phyloP scores from a whole-genome alignment of 345 rosid species.

The Citrus australasica region DNA sequence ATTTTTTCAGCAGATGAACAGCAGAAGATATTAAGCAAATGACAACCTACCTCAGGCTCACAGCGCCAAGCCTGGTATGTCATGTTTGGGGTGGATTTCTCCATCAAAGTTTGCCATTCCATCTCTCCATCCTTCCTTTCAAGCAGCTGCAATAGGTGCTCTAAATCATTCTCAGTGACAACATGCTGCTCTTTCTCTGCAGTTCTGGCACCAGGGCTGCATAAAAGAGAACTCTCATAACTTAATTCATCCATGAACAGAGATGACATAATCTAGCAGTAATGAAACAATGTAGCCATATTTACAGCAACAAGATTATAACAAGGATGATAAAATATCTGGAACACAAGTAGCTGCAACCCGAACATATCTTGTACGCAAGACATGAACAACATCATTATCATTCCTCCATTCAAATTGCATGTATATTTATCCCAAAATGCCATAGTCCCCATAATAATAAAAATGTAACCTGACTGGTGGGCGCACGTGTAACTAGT shows the following conservation, averaged over 20 bases:
- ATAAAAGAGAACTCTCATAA: conserved; percentile 1
- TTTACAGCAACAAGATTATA: neutral
- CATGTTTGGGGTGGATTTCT: conserved; percentile 71
- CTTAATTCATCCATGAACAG: neutral
- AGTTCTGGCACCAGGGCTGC: conserved; percentile 26
- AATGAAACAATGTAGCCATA: neutral
- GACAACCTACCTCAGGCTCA: conserved; percentile 69
- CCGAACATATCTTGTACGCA: neutral
- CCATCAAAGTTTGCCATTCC: conserved; percentile 95
- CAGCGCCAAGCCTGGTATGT: conserved; percentile 87
- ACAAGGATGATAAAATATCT: neutral
- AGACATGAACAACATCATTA: neutral
- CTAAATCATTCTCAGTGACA: conserved; percentile 71
- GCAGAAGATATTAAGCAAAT: neutral
- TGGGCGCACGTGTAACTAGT: neutral
- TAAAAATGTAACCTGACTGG: neutral
- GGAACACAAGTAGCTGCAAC: neutral
- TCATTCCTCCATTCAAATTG: neutral
- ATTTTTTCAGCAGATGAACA: neutral
- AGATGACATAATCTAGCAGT: neutral
- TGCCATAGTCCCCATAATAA: neutral
- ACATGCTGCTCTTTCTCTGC: conserved; percentile 41
- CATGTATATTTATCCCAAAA: neutral
- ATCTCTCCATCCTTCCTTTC: conserved; percentile 57
- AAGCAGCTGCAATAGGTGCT: conserved; percentile 69